phyloP scores from a whole-genome alignment of 1,284 basidiomycete genomes.

The Moesziomyces aphidis region DNA sequence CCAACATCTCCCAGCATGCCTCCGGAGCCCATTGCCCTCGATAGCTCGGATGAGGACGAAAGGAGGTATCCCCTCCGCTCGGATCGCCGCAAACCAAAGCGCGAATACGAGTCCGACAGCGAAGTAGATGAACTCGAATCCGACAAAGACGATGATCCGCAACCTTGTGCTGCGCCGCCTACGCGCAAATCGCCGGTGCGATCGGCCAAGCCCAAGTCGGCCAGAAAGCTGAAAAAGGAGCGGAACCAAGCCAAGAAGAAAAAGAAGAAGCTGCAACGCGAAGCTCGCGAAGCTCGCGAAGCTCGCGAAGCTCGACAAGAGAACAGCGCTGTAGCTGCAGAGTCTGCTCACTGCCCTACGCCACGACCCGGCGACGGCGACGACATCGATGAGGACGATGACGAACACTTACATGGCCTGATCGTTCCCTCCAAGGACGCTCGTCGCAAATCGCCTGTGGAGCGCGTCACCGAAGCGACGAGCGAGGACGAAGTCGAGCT shows the following conservation, averaged over 20 bases:
- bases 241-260: not conserved
- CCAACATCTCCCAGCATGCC: constrained; percentile 14
- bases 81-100: not conserved
- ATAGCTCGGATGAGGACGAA: constrained; percentile 19
- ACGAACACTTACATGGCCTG: constrained; percentile 10
- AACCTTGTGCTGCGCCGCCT: not conserved
- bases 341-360: not conserved
- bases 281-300: too few relatives aligned
- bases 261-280: not conserved
- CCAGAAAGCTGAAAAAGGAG: not conserved
- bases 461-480: not conserved
- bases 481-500: constrained; percentile 30
- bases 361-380: not conserved
- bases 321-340: not conserved
- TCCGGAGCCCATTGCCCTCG: constrained; percentile 12
- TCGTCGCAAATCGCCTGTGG: not conserved
- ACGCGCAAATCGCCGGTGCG: not conserved
- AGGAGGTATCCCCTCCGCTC: constrained; percentile 7
- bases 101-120: not conserved
- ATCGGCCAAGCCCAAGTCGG: not conserved
- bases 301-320: not conserved
- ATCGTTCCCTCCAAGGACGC: not conserved
- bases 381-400: constrained; percentile 1
- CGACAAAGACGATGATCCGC: not conserved
- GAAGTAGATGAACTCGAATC: not conserved